These are phyloP conservation scores for Nymphaea thermarum DNA, from an alignment of 164 flowering plant genomes.

Conservation along the genomic window DNA sequence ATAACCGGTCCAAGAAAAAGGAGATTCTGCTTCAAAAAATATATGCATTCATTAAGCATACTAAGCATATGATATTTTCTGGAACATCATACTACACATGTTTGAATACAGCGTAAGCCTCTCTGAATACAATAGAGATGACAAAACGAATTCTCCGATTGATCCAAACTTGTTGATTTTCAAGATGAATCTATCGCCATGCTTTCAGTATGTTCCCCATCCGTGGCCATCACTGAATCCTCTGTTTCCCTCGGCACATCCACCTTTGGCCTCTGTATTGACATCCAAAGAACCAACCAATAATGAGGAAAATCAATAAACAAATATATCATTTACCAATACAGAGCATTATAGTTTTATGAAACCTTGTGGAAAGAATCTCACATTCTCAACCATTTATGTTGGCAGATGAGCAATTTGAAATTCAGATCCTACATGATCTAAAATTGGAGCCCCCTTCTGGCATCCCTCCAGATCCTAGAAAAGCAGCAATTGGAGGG, in stretches of 20 bases:
- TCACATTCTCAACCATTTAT: too few relatives aligned
- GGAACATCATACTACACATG: background rate
- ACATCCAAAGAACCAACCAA: background rate
- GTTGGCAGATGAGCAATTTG: too few relatives aligned
- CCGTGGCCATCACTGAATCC: background rate
- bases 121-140: background rate
- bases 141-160: background rate
- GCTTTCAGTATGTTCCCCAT: background rate
- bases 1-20: too few relatives aligned
- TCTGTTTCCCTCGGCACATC: background rate
- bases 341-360: too few relatives aligned
- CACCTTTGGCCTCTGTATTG: background rate
- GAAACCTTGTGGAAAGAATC: too few relatives aligned
- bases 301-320: background rate
- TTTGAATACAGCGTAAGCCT: background rate
- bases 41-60: background rate
- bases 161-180: background rate
- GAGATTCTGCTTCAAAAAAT: too few relatives aligned
- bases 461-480: too few relatives aligned
- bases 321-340: too few relatives aligned
- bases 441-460: too few relatives aligned
- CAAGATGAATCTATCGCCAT: background rate
- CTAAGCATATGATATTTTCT: background rate
- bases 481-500: too few relatives aligned
- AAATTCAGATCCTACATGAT: too few relatives aligned